Percentiles rank a stretch among this genome's conserved stretches.
These are phyloP conservation scores for Styphnolobium japonicum DNA, from an alignment of 306 rosid genomes.

Conservation along the genomic window DNA sequence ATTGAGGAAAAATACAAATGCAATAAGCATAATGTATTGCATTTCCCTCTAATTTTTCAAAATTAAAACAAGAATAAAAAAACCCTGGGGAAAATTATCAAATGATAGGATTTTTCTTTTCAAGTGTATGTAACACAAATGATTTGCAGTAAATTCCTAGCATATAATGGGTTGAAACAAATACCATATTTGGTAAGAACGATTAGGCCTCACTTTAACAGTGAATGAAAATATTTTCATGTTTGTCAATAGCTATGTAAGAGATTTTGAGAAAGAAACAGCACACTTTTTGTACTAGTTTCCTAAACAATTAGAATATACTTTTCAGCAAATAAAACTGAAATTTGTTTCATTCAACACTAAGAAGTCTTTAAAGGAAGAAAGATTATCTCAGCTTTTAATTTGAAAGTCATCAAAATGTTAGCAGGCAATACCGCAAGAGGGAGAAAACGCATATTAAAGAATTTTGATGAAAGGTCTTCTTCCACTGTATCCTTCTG, in stretches of 20 bases:
- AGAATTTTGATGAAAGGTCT: conserved; percentile 53
- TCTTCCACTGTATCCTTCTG: conserved; percentile 60
- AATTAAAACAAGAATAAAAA: neutral
- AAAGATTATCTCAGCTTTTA: neutral
- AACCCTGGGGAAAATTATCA: neutral
- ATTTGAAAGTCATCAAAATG: conserved; percentile 16
- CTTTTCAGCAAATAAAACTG: neutral
- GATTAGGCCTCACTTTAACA: neutral
- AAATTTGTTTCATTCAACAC: neutral
- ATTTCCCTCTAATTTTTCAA: neutral
- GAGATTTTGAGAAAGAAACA: neutral
- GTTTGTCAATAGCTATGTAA: neutral
- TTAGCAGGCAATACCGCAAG: conserved; percentile 60
- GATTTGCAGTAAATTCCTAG: neutral
- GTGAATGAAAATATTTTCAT: neutral
- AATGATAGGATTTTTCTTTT: conserved; percentile 10
- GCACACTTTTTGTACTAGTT: neutral
- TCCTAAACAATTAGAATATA: neutral
- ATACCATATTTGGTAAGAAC: neutral
- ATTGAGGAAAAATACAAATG: neutral
- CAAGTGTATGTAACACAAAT: neutral
- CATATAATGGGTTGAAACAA: conserved; percentile 6
- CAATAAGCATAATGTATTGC: neutral
- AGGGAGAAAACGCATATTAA: conserved; percentile 73
- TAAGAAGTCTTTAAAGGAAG: neutral